Percentiles rank a stretch among this genome's conserved stretches.
These are phyloP conservation scores for Dichotomocladium elegans DNA, from an alignment of 371 early-diverging fungal genomes.

Conservation along the genomic window DNA sequence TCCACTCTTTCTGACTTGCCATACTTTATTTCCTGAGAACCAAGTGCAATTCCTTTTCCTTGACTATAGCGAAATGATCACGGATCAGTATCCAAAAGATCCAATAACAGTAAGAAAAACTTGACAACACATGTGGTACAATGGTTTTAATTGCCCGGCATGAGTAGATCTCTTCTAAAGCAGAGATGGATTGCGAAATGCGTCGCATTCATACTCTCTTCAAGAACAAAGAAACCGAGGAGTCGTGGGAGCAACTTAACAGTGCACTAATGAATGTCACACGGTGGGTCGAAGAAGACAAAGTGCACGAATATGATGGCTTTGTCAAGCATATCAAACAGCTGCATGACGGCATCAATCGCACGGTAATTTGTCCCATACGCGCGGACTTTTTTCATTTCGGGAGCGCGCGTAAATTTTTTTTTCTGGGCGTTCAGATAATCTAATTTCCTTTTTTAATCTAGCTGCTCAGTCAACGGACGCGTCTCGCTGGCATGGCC, in stretches of 20 bases:
- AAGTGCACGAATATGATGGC: constrained; percentile 16
- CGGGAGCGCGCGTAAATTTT: constrained; percentile 13
- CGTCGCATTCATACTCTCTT: constrained; percentile 20
- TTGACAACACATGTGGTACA: no score
- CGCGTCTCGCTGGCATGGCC: constrained; percentile 49
- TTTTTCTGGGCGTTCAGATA: neutral
- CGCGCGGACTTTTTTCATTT: constrained; percentile 20
- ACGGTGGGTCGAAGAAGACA: constrained; percentile 18
- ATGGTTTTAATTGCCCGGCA: no score
- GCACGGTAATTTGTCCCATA: neutral
- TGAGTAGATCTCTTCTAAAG: constrained; percentile 27
- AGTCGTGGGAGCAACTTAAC: constrained; percentile 34
- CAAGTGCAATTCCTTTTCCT: no score
- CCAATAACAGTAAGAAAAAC: no score
- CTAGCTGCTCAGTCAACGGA: constrained; percentile 53
- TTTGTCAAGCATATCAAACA: constrained; percentile 30
- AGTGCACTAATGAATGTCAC: constrained; percentile 27
- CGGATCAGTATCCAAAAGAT: no score
- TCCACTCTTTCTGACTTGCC: no score
- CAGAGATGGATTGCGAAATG: constrained; percentile 35
- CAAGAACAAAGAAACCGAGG: constrained; percentile 29
- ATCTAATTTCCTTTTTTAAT: constrained; percentile 1
- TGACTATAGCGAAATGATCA: no score
- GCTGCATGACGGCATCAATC: constrained; percentile 11
- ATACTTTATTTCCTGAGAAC: no score